Evolutionary conservation across 148 eudicot genomes (phyloP), one percentile per base, ranked within the genome.

Genomic region (Heliamphora exappendiculata): DNA sequence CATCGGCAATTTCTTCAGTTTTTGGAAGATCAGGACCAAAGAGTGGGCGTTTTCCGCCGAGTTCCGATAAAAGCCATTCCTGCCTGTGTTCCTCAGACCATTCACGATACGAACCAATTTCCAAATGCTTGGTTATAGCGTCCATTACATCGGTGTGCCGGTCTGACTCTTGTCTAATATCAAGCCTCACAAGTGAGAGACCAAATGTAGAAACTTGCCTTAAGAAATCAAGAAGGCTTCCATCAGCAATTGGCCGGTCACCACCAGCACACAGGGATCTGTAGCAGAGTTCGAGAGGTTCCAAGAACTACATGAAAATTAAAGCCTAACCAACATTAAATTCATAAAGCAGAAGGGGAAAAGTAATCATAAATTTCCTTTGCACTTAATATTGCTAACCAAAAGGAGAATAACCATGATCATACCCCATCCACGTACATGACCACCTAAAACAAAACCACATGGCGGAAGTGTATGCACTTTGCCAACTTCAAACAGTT

Each of bases 171-270:
- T 95, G 97, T 37, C 99, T 81, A 51, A 95, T 95, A 83, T 95
- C 99, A 31, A 95, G 96, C 75, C 90, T 84, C 68, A 95, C 99
- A 31, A 95, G 89, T 28, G 99, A 92, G 72, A 95, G 91, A 28
- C 99, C 99, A 65, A 95, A 95, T 34, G 99, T 95, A 55, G 94
- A 95, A 55, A 95, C 97, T 83, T 91, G 99, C 79, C 99, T 79
- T 53, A 95, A 84, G 86, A 95, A 95, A 82, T 95, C 99, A 22
- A 95, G 94, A 79, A 95, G 99, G 85, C 93, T 91, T 73, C 99
- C 97, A 75, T 95, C 99, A 57, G 97, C 99, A 55, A 95, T 93
- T 26, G 96, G 76, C 3, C 91, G 87, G 75, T 95, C 99, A 47
- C 99, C 99, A 79, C 96, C 92, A 68, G 91, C 86, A 80, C 89